Conservation (phyloP, 768 basidiomycete species). For the Gloeostereum incarnatum region DNA sequence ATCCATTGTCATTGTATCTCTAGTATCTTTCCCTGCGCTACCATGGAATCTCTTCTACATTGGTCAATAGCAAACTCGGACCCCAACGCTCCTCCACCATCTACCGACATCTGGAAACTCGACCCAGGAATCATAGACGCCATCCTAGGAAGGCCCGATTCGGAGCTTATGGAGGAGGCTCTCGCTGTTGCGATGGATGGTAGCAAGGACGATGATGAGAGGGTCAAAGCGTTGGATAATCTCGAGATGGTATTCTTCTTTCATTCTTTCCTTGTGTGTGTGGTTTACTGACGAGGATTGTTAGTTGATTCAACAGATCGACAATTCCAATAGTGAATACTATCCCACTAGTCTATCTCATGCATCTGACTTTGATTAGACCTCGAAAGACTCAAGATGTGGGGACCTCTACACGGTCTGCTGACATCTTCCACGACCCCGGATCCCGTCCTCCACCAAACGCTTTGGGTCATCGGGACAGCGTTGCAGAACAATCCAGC, state of each 20-base stretch:
- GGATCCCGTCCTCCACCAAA: slow-evolving; percentile 53
- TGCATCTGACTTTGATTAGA: slow-evolving; percentile 33
- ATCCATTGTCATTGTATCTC: no score
- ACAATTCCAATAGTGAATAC: slow-evolving; percentile 74
- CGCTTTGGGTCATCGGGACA: slow-evolving; percentile 83
- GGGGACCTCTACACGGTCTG: slow-evolving; percentile 67
- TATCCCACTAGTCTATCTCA: not conserved
- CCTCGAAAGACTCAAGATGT: slow-evolving; percentile 65
- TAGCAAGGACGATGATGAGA: slow-evolving; percentile 40
- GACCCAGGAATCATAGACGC: slow-evolving; percentile 80
- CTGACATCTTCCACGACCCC: slow-evolving; percentile 44
- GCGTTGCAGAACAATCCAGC: slow-evolving; percentile 86
- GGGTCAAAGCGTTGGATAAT: slow-evolving; percentile 69
- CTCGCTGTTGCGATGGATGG: slow-evolving; percentile 55
- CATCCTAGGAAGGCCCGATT: slow-evolving; percentile 80
- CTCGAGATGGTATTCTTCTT: slow-evolving; percentile 64
- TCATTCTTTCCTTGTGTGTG: not conserved
- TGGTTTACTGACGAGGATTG: no score
- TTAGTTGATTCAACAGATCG: slow-evolving; percentile 80
- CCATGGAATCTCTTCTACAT: slow-evolving; percentile 44
- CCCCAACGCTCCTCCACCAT: slow-evolving; percentile 22
- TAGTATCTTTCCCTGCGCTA: no score
- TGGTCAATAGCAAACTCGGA: slow-evolving; percentile 61
- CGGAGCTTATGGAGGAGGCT: slow-evolving; percentile 77
- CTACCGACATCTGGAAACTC: slow-evolving; percentile 36